A percentile compares a stretch with the other conserved stretches of the same genome.
Conservation (phyloP, 257 asterid species). For the Nicotiana knightiana region DNA sequence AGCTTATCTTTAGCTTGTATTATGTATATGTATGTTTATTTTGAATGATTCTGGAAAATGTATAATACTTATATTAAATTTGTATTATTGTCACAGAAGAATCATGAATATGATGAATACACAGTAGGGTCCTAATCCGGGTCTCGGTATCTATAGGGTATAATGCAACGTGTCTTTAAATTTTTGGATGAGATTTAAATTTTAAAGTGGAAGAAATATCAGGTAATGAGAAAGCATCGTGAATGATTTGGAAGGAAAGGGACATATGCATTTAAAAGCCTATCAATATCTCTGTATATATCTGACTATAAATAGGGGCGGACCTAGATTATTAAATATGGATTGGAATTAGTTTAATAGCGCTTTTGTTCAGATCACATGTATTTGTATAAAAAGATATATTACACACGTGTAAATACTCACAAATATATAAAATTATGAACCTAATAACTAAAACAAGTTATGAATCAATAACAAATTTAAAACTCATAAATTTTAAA, state of each 20-base stretch:
- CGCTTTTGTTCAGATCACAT: too few relatives aligned
- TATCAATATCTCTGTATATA: not conserved
- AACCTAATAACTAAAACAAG: too few relatives aligned
- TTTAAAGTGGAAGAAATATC: not conserved
- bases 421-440: too few relatives aligned
- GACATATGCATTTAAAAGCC: not conserved
- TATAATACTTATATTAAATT: not conserved
- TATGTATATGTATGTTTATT: not conserved
- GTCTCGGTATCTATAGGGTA: not conserved
- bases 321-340: too few relatives aligned
- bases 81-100: not conserved
- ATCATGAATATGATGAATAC: not conserved
- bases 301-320: too few relatives aligned
- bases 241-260: not conserved
- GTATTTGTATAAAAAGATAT: too few relatives aligned
- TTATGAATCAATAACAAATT: too few relatives aligned
- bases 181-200: not conserved
- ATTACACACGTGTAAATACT: too few relatives aligned
- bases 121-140: not conserved
- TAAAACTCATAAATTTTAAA: too few relatives aligned
- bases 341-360: too few relatives aligned
- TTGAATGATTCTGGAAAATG: not conserved
- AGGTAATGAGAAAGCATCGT: not conserved
- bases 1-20: not conserved
- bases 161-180: not conserved